A percentile compares a stretch with the other conserved stretches of the same genome.
phyloP scores from a whole-genome alignment of 2,329 filamentous ascomycete genomes.

The Aspergillus alliaceus region DNA sequence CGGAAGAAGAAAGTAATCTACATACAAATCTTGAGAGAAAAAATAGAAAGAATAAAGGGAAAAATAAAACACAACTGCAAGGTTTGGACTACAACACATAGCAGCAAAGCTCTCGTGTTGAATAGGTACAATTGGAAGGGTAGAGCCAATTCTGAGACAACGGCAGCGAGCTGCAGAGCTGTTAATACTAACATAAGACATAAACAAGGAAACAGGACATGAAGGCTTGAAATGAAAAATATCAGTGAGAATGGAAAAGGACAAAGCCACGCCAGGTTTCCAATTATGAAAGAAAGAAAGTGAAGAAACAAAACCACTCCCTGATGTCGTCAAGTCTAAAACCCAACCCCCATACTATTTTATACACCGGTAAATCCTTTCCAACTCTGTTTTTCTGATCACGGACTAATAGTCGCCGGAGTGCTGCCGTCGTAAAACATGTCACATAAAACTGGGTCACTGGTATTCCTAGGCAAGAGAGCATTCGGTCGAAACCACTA shows the following conservation, averaged over 20 bases:
- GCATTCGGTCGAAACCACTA: neutral
- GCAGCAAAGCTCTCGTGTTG: neutral
- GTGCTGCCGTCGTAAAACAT: constrained; percentile 11
- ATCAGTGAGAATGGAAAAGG: neutral
- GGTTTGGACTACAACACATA: neutral
- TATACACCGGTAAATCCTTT: neutral
- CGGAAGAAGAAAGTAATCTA: neutral
- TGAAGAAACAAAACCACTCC: constrained; percentile 2
- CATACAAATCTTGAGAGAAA: neutral
- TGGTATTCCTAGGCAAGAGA: neutral
- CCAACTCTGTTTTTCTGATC: neutral
- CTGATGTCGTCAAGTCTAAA: neutral
- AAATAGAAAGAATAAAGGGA: too few species aligned
- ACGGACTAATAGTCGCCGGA: neutral
- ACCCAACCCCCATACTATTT: neutral
- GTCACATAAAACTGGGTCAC: neutral
- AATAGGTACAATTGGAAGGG: neutral
- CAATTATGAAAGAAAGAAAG: neutral
- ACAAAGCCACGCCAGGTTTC: neutral
- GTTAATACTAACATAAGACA: neutral
- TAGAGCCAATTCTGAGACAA: neutral
- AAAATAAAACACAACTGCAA: too few species aligned
- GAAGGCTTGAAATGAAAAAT: neutral
- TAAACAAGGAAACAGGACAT: neutral
- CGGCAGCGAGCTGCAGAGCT: neutral